Conservation (phyloP, 2,329 filamentous ascomycete species). For the Aspergillus costaricaensis region DNA sequence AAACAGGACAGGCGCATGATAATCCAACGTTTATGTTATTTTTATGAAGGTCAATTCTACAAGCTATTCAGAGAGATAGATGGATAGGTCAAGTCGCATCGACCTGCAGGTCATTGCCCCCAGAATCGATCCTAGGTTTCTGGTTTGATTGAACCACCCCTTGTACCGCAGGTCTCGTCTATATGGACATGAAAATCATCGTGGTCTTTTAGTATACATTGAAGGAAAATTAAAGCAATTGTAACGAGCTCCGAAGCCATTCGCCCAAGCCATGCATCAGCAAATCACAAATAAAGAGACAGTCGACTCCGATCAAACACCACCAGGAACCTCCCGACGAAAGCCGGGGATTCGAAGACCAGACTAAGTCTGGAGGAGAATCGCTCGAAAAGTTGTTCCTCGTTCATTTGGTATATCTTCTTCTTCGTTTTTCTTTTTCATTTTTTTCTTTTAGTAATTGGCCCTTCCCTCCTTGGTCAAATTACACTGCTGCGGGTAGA, state of each 20-base stretch:
- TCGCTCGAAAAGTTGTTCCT: not conserved
- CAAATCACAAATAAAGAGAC: slow-evolving; percentile 14
- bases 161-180: slow-evolving; percentile 8
- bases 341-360: not conserved
- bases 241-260: slow-evolving; percentile 25
- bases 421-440: not conserved
- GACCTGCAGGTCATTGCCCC: not conserved
- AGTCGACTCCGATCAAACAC: slow-evolving; percentile 11
- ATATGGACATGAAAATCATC: slow-evolving; percentile 26
- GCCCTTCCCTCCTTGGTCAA: not conserved
- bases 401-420: not conserved
- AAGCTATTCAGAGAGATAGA: not conserved
- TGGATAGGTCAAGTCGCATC: not conserved
- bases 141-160: not conserved
- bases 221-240: slow-evolving; percentile 19
- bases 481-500: slow-evolving; percentile 22
- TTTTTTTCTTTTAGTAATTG: not conserved
- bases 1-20: too few species aligned
- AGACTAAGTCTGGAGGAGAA: not conserved
- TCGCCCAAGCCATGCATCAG: slow-evolving; percentile 39
- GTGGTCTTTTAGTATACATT: slow-evolving; percentile 20
- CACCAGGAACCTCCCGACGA: slow-evolving; percentile 1
- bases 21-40: too few species aligned
- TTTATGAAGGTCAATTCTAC: not conserved
- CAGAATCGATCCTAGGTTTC: not conserved